Evolutionary conservation across 176 grass and related monocot species (phyloP), one percentile per base, ranked within the genome.

Genomic region (Alloteropsis semialata): DNA sequence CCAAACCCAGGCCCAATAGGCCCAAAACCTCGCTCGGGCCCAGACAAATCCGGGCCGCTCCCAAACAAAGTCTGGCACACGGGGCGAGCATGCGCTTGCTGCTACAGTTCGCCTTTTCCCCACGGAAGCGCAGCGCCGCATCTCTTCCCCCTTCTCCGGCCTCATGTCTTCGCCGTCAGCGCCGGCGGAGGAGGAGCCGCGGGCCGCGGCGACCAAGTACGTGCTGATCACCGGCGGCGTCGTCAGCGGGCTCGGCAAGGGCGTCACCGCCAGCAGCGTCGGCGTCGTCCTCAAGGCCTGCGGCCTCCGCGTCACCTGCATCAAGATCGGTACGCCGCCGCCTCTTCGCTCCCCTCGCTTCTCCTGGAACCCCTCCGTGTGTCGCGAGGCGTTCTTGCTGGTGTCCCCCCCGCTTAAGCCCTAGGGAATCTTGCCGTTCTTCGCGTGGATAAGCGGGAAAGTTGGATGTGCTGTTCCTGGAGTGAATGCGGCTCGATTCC

Each of bases 161-260:
- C 38, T 43, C 66, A 72, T 72, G 69, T 49, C 82, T 61, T 58
- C 62, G 22, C 21, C 39, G 68, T 9, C 46, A 18, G 22, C 78
- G 76, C 48, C 67, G 49, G 42, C 50, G 63, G 32, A 19, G 11
- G 34, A 42, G 65, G 58, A 34, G 61, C 10, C 17, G 1, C 19
- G 30, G 19, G 8, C 46, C 38, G 48, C 63, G 45, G 80, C 76
- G 58, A 87, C 93, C 90, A 97, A 97, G 92, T 97, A 97, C 88
- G 92, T 97, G n/a, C 74, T 97, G 54, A 84, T 97, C 33, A 97
- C 90, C 5, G 92, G 95, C 70, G 95, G 95, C 48, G 95, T 97
- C 72, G 95, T 97, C 32, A 97, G 95, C 44, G 95, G 95, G 30
- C 88, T 97, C 73, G 95, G 95, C 50, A 97, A 97, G 90, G 95